Conservation (phyloP, 257 asterid genomes). For the Eustoma russellianum region DNA sequence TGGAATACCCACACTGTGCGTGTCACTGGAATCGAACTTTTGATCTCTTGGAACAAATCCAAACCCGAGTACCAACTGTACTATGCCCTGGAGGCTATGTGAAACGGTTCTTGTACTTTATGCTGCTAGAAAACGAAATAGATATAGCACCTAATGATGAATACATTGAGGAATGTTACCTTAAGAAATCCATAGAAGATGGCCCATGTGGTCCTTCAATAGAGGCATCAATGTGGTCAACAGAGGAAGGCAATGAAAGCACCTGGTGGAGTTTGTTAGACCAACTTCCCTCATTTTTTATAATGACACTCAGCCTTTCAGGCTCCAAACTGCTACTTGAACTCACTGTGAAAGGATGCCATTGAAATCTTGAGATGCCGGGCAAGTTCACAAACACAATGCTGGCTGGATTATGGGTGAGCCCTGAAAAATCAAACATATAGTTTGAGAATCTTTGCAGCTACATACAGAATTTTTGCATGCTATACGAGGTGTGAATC, state of each 20-base stretch:
- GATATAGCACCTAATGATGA: no score
- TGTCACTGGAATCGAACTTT: no score
- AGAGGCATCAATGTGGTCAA: constrained; percentile 35
- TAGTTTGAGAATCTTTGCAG: no score
- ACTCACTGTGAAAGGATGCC: constrained; percentile 81
- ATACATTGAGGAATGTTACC: constrained; percentile 20
- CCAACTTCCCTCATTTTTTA: constrained; percentile 80
- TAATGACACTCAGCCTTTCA: constrained; percentile 48
- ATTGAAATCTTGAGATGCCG: constrained; percentile 64
- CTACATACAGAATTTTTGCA: no score
- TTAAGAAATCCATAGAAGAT: constrained; percentile 30
- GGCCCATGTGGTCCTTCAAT: constrained; percentile 61
- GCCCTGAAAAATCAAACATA: constrained; percentile 20
- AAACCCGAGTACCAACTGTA: no score
- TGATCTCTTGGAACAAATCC: no score
- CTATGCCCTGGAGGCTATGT: no score
- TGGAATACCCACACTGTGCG: no score
- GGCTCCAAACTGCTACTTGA: constrained; percentile 64
- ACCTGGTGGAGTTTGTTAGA: constrained; percentile 36
- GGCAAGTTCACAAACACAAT: constrained; percentile 66
- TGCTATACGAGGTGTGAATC: no score
- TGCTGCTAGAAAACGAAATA: no score
- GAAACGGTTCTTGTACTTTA: no score
- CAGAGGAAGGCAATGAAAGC: not conserved
- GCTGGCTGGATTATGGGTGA: constrained; percentile 60